phyloP scores from a whole-genome alignment of 495 filamentous ascomycete species.

The Tuber melanosporum region DNA sequence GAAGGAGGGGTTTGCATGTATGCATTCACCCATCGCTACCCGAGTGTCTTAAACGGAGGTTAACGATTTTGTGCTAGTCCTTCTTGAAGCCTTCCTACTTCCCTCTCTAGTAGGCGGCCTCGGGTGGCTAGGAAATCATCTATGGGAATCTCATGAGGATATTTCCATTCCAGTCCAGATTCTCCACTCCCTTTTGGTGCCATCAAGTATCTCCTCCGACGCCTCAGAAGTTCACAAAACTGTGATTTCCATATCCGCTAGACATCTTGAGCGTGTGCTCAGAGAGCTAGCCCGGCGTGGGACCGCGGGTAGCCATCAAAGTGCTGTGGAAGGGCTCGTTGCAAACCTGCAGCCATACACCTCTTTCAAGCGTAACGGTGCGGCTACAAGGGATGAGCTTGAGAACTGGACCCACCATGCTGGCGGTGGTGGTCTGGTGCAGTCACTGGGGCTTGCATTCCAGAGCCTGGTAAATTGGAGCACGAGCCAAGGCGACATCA shows the following conservation, averaged over 20 bases:
- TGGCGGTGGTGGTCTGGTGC: slow-evolving; percentile 54
- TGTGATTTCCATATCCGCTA: slow-evolving; percentile 74
- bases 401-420: slow-evolving; percentile 63
- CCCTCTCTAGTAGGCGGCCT: slow-evolving; percentile 79
- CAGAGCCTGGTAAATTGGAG: slow-evolving; percentile 69
- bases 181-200: slow-evolving; percentile 66
- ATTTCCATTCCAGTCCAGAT: slow-evolving; percentile 65
- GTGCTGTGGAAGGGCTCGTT: slow-evolving; percentile 53
- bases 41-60: neutral
- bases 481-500: slow-evolving; percentile 47
- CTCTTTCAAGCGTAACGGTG: slow-evolving; percentile 55
- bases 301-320: slow-evolving; percentile 48
- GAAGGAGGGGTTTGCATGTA: slow-evolving; percentile 77
- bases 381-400: slow-evolving; percentile 63
- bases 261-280: slow-evolving; percentile 67
- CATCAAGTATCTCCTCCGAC: slow-evolving; percentile 70
- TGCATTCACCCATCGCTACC: slow-evolving; percentile 44
- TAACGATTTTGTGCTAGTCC: slow-evolving; percentile 47
- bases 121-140: slow-evolving; percentile 68
- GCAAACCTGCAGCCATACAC: slow-evolving; percentile 62
- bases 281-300: slow-evolving; percentile 63
- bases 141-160: slow-evolving; percentile 59
- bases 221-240: slow-evolving; percentile 72
- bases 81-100: slow-evolving; percentile 83
- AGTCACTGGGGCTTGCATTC: slow-evolving; percentile 58